Percentiles rank a stretch among this genome's conserved stretches.
phyloP scores from a whole-genome alignment of 2,329 filamentous ascomycete species.

The Saccharata proteae region DNA sequence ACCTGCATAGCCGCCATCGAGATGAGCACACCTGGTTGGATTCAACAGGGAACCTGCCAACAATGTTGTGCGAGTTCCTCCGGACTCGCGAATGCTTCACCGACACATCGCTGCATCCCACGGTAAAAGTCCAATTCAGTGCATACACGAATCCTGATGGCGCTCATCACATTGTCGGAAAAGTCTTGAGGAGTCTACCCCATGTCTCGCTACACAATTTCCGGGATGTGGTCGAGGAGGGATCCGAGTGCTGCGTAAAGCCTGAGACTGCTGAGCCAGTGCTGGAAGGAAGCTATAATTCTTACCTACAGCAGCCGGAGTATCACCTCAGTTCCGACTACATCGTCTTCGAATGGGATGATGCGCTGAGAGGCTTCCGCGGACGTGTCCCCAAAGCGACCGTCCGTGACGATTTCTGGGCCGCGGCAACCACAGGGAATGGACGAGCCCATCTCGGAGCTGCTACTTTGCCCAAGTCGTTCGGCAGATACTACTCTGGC shows the following conservation, averaged over 20 bases:
- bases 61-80: conserved; percentile 20
- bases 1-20: conserved; percentile 12
- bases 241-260: conserved; percentile 15
- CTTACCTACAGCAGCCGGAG: conserved; percentile 5
- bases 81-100: conserved; percentile 21
- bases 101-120: conserved; percentile 10
- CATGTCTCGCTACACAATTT: conserved; percentile 13
- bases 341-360: conserved; percentile 16
- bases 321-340: conserved; percentile 10
- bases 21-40: conserved; percentile 14
- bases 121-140: conserved; percentile 12
- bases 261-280: conserved; percentile 10
- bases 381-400: conserved; percentile 10
- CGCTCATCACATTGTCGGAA: conserved; percentile 11
- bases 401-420: conserved; percentile 1
- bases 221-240: conserved; percentile 8
- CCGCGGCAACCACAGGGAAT: neutral
- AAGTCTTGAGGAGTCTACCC: conserved; percentile 16
- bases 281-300: conserved; percentile 4
- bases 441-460: no score
- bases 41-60: conserved; percentile 14
- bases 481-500: neutral
- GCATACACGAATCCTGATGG: conserved; percentile 4
- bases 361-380: conserved; percentile 12
- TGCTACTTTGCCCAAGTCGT: neutral